Evolutionary conservation across 1,284 basidiomycete species (phyloP), one percentile per base, ranked within the genome.

Genomic region (Cryptococcus sp.): DNA sequence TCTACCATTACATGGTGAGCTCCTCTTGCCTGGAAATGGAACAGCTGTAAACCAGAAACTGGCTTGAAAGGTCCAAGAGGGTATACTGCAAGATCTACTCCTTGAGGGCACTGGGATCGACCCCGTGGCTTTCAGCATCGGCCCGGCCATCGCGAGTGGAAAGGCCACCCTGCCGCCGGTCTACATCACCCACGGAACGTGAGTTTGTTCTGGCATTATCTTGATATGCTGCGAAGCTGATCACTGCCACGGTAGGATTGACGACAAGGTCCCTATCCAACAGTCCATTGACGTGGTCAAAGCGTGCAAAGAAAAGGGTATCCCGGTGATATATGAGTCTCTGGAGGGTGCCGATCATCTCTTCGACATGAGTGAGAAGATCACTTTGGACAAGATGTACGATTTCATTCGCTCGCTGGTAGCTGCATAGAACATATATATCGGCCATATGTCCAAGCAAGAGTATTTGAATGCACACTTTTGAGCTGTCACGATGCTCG

Each of bases 261-360:
- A 59, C 46, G 57, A 59, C 21, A 59, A 59, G 36, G 57, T 55
- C 16, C 57, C 57, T 12, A 42, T 55, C 18, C 28, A 36, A 5
- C 57, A 59, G 37, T 52, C 54, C 20, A 40, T 47, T 18, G 53
- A 56, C 18, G 57, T 59, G 4, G 53, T 52, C 20, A 24, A 47
- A 15, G 57, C 57, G 4, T 47, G 21, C 15, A 38, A 49, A 20
- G 23, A 33, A 9, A 33, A 36, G n/a, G 50, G 50, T 6, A 13
- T 46, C 23, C 33, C 35, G 8, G 57, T 56, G 16, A 40, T 37
- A 13, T 51, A 52, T 16, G 53, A 55, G 11, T 16, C 28, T 2
- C 4, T 55, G 15, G 53, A 55, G 16, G 57, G 57, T 4, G 57
- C 42, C 16, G 53, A 59, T 39, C 53, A 56, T 40, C 50, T 55